phyloP scores from a whole-genome alignment of 108 stramenopile genomes.

The Fistulifera solaris region DNA sequence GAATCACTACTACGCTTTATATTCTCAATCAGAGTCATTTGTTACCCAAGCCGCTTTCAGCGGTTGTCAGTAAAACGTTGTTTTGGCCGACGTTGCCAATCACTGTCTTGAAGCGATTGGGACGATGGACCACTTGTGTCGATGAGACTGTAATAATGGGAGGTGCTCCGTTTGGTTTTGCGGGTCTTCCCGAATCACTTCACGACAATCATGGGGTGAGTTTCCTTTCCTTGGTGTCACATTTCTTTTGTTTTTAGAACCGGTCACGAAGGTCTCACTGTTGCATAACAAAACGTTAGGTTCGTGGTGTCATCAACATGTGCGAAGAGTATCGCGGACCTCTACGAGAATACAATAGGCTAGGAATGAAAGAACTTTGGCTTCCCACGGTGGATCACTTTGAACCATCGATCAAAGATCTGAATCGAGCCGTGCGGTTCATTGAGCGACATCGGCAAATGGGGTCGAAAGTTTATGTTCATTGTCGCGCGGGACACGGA shows the following conservation, averaged over 20 bases:
- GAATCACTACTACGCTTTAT: constrained; percentile 55
- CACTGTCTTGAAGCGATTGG: constrained; percentile 51
- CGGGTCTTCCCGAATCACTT: constrained; percentile 47
- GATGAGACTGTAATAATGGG: constrained; percentile 75
- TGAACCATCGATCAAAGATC: constrained; percentile 63
- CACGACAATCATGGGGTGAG: constrained; percentile 41
- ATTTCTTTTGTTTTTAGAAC: too few relatives aligned
- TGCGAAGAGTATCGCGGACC: constrained; percentile 80
- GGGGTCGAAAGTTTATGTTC: constrained; percentile 69
- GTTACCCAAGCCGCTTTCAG: constrained; percentile 49
- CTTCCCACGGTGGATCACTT: constrained; percentile 82
- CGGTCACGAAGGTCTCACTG: too few relatives aligned
- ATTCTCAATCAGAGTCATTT: constrained; percentile 69
- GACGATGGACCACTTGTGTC: constrained; percentile 62
- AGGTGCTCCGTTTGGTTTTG: constrained; percentile 69
- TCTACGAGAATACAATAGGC: constrained; percentile 33
- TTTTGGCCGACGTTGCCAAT: constrained; percentile 84
- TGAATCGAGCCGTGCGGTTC: constrained; percentile 60
- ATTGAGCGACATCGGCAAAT: constrained; percentile 47
- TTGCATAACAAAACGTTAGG: not conserved
- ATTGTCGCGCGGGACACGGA: constrained; percentile 83
- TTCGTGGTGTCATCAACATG: constrained; percentile 70
- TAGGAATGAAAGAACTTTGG: constrained; percentile 65
- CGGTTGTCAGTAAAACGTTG: constrained; percentile 44
- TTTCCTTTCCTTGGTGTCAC: too few relatives aligned